These are phyloP conservation scores for Phaeomoniella chlamydospora DNA, from an alignment of 2,329 filamentous ascomycete species.

Conservation along the genomic window DNA sequence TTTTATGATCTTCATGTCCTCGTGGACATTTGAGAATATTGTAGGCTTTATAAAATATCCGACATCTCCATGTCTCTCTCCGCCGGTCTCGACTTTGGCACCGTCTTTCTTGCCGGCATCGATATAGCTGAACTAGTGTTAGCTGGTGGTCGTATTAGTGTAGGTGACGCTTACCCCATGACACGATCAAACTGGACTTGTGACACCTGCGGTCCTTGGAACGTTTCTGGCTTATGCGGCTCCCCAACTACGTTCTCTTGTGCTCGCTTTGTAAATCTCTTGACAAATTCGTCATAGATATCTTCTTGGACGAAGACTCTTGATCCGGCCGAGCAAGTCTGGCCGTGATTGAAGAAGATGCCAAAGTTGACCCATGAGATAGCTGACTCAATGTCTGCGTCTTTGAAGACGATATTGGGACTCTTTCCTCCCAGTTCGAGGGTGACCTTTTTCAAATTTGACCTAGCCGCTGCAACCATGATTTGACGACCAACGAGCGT, in stretches of 20 bases:
- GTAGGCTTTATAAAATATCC: constrained; percentile 87
- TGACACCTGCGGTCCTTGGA: constrained; percentile 14
- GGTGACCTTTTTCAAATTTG: constrained; percentile 19
- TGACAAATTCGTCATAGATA: constrained; percentile 16
- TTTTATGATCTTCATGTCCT: constrained; percentile 57
- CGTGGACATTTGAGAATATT: constrained; percentile 64
- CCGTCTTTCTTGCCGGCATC: constrained; percentile 52
- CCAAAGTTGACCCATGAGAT: constrained; percentile 15
- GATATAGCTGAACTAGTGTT: too few species aligned
- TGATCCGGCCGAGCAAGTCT: constrained; percentile 17
- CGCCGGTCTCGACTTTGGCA: constrained; percentile 51
- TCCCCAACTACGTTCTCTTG: too few species aligned
- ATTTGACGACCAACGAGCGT: constrained; percentile 15
- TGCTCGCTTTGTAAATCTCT: too few species aligned
- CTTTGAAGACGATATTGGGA: constrained; percentile 19
- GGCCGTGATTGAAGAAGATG: constrained; percentile 17
- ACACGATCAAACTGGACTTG: constrained; percentile 14
- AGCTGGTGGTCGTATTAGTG: too few species aligned
- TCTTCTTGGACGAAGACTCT: constrained; percentile 18
- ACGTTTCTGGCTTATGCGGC: constrained; percentile 46
- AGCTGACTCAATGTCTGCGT: constrained; percentile 18
- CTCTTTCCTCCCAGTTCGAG: constrained; percentile 21
- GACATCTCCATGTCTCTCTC: constrained; percentile 59
- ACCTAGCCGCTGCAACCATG: constrained; percentile 13
- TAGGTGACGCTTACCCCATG: constrained; percentile 13